Evolutionary conservation across 192 early-diverging fungal genomes (phyloP).

Genomic region (Ambispora gerdemannii): DNA sequence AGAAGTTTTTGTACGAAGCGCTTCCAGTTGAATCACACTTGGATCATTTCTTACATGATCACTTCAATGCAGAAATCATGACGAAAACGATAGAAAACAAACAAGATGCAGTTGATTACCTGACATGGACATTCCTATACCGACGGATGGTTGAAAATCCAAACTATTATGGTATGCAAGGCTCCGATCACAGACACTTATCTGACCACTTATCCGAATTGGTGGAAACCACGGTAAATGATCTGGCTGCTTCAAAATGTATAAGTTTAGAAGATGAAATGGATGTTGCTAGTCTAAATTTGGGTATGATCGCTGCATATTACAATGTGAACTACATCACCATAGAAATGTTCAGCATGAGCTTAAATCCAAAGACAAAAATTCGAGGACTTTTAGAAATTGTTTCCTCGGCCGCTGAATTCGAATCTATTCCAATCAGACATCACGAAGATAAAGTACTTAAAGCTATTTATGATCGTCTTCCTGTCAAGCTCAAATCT

Average conservation of each 20-base stretch:
- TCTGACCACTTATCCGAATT: slow-evolving; percentile 93
- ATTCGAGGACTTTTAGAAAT: slow-evolving; percentile 91
- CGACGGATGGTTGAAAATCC: slow-evolving; percentile 95
- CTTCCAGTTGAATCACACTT: slow-evolving; percentile 94
- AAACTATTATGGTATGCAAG: slow-evolving; percentile 92
- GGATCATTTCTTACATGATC: slow-evolving; percentile 92
- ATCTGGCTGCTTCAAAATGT: slow-evolving; percentile 86
- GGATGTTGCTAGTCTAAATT: slow-evolving; percentile 78
- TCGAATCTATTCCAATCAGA: slow-evolving; percentile 86
- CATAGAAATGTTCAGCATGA: slow-evolving; percentile 89
- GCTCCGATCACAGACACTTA: slow-evolving; percentile 81
- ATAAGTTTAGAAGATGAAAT: slow-evolving; percentile 65
- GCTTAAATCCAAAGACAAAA: slow-evolving; percentile 82
- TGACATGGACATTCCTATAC: slow-evolving; percentile 99
- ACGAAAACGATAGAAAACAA: slow-evolving; percentile 94
- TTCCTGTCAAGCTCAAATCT: slow-evolving; percentile 69
- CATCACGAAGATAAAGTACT: slow-evolving; percentile 88
- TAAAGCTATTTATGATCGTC: slow-evolving; percentile 72
- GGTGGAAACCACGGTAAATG: slow-evolving; percentile 86
- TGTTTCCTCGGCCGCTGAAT: slow-evolving; percentile 90
- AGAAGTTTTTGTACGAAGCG: slow-evolving; percentile 95
- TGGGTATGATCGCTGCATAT: slow-evolving; percentile 97
- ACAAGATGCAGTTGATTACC: slow-evolving; percentile 97
- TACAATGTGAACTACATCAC: slow-evolving; percentile 96
- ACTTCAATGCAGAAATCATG: slow-evolving; percentile 95